Base-by-base conservation (phyloP, 1,284 basidiomycete species). In the Ganoderma leucocontextum region DNA sequence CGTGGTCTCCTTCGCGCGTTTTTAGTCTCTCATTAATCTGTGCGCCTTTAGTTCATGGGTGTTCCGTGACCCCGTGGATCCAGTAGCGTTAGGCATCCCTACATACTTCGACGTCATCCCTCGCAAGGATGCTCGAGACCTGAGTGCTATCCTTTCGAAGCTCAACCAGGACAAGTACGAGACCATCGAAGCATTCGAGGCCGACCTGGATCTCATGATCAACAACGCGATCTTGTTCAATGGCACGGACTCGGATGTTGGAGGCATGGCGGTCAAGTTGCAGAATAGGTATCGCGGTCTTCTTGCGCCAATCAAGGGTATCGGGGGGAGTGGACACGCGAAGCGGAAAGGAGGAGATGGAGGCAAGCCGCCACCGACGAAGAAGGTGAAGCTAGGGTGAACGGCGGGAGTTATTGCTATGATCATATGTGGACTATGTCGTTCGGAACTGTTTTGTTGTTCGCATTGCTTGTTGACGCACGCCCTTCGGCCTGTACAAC, bases 181-280 rank as follows among this genome's bases (percentile, higher is more conserved):
- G 47, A 87, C 87, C 1, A 80, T 91, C 52, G 92, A 93, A 47
- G 89, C 87, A 0, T 91, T 97, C 74, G 92, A 94, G 75, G 90
- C 88, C 10, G 96, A 98, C 78, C 81, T 96, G 68, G 88, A 91
- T 63, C 84, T 97, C 44, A 97, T 98, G 95, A 81, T 95, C 65
- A 79, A 87, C 68, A 98, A 97, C 77, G 94, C 95, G 44, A 88
- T 93, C 78, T 87, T 85, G 59, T 98, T 96, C 85, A 98, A 98
- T 75, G 93, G 93, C 0, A 81, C 82, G 0, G 90, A 92, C 57
- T 94, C 92, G 5, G 92, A 93, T 66, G 92, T 97, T 7, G 90
- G 91, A 10, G 80, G 81, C 63, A 81, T 91, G 53, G 85, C 92
- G n/a, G 74, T 81, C n/a, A 73, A 76, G 35, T 75, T 90, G 64